Evolutionary conservation across 768 basidiomycete genomes (phyloP).

Genomic region (Trametes cinnabarina): DNA sequence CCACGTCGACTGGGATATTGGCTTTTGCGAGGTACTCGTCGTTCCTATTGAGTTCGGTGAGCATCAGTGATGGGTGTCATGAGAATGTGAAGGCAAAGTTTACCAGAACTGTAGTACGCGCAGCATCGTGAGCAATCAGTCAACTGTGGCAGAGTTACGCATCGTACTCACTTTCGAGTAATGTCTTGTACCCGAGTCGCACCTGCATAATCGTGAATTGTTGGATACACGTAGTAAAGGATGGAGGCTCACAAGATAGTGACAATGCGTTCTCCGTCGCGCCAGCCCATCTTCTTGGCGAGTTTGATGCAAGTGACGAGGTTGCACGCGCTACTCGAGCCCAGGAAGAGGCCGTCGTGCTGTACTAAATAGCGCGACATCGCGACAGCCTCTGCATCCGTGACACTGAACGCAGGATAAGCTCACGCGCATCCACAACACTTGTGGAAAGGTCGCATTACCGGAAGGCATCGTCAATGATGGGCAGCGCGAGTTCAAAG

Average conservation of each 20-base stretch:
- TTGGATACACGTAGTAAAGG: neutral
- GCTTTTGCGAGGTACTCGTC: constrained; percentile 46
- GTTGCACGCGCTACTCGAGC: constrained; percentile 96
- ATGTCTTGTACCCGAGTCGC: constrained; percentile 89
- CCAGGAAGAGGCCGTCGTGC: constrained; percentile 90
- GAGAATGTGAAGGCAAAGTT: constrained; percentile 11
- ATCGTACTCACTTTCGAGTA: constrained; percentile 79
- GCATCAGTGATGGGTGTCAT: neutral
- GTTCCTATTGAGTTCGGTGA: constrained; percentile 38
- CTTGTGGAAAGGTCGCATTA: constrained; percentile 29
- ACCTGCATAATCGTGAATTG: constrained; percentile 40
- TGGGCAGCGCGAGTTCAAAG: constrained; percentile 76
- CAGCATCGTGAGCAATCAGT: neutral
- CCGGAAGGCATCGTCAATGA: constrained; percentile 91
- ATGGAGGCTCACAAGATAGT: constrained; percentile 70
- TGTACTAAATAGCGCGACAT: constrained; percentile 94
- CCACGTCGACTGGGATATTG: constrained; percentile 41
- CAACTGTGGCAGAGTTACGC: neutral
- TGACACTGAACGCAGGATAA: constrained; percentile 53
- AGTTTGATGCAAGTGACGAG: constrained; percentile 88
- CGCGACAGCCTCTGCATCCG: constrained; percentile 89
- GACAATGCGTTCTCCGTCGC: constrained; percentile 67
- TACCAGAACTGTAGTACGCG: constrained; percentile 64
- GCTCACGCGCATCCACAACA: neutral
- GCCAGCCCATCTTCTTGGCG: constrained; percentile 66